Evolutionary conservation across 1,139 yeast genomes (phyloP).

Genomic region (Diutina sp.): DNA sequence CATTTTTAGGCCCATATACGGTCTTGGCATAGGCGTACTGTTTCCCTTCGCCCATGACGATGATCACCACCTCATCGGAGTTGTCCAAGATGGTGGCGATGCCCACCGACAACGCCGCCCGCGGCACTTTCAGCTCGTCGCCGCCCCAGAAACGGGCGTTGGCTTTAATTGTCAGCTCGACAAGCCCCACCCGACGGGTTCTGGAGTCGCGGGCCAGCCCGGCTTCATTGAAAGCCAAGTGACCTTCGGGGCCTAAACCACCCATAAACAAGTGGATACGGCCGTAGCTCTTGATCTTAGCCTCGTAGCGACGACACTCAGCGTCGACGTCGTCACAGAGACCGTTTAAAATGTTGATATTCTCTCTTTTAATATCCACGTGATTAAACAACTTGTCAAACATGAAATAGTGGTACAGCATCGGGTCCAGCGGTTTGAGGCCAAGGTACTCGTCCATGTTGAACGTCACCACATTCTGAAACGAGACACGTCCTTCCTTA

Average conservation of each 20-base stretch:
- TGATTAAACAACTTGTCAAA: slow-evolving; percentile 45
- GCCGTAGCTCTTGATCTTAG: slow-evolving; percentile 35
- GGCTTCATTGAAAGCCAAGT: slow-evolving; percentile 50
- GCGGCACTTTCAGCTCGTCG: slow-evolving; percentile 37
- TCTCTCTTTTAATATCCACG: slow-evolving; percentile 40
- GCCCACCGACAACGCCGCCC: slow-evolving; percentile 44
- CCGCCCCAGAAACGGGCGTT: slow-evolving; percentile 43
- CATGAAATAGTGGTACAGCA: slow-evolving; percentile 54
- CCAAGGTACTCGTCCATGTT: slow-evolving; percentile 55
- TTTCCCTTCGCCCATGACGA: slow-evolving; percentile 35
- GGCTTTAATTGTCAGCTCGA: slow-evolving; percentile 40
- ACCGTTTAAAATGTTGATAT: slow-evolving; percentile 47
- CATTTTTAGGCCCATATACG: slow-evolving; percentile 21
- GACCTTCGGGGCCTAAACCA: slow-evolving; percentile 56
- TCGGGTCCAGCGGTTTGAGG: slow-evolving; percentile 33
- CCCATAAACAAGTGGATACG: slow-evolving; percentile 47
- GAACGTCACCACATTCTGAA: slow-evolving; percentile 45
- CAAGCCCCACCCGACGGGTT: slow-evolving; percentile 40
- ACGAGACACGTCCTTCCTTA: slow-evolving; percentile 30
- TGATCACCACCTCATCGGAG: slow-evolving; percentile 38
- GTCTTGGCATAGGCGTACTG: slow-evolving; percentile 32
- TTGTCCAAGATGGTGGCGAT: slow-evolving; percentile 49
- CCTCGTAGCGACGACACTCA: slow-evolving; percentile 42
- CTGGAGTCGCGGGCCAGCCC: slow-evolving; percentile 36
- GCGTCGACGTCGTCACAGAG: slow-evolving; percentile 29